phyloP scores from a whole-genome alignment of 2,329 filamentous ascomycete species.

The Malbranchea cinnamomea region DNA sequence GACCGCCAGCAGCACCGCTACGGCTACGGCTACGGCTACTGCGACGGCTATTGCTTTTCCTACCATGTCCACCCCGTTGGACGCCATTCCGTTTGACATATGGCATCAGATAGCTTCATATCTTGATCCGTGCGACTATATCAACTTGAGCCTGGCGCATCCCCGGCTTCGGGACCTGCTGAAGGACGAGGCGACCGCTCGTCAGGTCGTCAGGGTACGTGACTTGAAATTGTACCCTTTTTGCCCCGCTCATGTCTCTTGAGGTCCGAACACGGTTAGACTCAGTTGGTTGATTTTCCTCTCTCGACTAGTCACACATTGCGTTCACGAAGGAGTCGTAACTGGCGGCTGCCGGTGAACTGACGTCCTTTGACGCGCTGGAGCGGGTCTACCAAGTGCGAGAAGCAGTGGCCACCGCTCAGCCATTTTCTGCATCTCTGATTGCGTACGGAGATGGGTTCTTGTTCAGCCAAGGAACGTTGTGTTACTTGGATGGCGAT shows the following conservation, averaged over 20 bases:
- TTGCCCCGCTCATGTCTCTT: neutral
- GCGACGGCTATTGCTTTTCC: neutral
- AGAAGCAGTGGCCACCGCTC: conserved; percentile 43
- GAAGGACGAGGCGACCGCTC: conserved; percentile 41
- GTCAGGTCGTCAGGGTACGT: conserved; percentile 42
- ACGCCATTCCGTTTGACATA: conserved; percentile 49
- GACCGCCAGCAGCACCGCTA: too few species aligned
- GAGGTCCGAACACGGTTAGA: too few species aligned
- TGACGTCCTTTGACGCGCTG: conserved; percentile 39
- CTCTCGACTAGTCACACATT: conserved; percentile 4
- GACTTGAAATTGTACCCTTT: neutral
- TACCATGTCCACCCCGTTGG: conserved; percentile 17
- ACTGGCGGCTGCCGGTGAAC: conserved; percentile 21
- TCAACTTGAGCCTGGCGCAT: conserved; percentile 41
- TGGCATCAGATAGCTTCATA: conserved; percentile 41
- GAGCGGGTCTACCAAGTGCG: conserved; percentile 47
- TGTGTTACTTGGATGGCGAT: conserved; percentile 46
- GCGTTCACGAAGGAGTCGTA: neutral
- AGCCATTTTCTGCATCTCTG: conserved; percentile 46
- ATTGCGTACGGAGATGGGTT: conserved; percentile 47
- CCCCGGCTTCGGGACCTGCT: conserved; percentile 37
- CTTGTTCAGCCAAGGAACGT: conserved; percentile 45
- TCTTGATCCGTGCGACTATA: conserved; percentile 43
- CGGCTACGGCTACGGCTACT: neutral
- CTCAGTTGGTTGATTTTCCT: neutral